A percentile compares a stretch with the other conserved stretches of the same genome.
Conservation (phyloP, 2,329 filamentous ascomycete species). For the Beauveria asiatica region DNA sequence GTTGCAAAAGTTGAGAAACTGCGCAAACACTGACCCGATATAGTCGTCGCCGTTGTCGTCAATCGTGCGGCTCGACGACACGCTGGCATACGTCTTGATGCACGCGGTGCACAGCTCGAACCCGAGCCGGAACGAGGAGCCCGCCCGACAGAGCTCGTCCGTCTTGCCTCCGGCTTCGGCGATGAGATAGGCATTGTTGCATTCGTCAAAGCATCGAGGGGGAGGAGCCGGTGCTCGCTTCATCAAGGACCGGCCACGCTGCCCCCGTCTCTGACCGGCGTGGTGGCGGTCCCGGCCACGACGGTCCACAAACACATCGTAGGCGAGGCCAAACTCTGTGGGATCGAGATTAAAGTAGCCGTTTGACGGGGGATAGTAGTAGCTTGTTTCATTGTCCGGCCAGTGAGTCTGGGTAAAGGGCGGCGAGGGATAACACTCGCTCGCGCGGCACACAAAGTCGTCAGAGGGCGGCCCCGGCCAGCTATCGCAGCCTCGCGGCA, state of each 20-base stretch:
- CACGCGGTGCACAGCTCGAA: constrained; percentile 35
- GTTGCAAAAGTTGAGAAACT: constrained; percentile 40
- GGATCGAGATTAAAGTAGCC: constrained; percentile 60
- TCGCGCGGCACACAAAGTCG: constrained; percentile 37
- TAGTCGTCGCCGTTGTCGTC: constrained; percentile 18
- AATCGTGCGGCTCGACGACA: constrained; percentile 11
- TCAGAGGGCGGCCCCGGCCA: constrained; percentile 38
- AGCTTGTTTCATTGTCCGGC: constrained; percentile 35
- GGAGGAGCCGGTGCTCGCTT: constrained; percentile 23
- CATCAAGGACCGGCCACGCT: no score
- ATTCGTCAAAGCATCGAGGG: constrained; percentile 41
- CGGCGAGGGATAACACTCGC: constrained; percentile 37
- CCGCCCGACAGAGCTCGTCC: constrained; percentile 32
- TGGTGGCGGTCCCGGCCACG: neutral
- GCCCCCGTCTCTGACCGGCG: neutral
- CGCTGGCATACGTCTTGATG: constrained; percentile 20
- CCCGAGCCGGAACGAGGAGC: constrained; percentile 33
- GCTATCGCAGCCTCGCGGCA: constrained; percentile 41
- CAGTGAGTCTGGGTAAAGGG: constrained; percentile 29
- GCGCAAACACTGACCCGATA: constrained; percentile 29
- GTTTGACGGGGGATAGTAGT: constrained; percentile 41
- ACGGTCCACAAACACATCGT: constrained; percentile 46
- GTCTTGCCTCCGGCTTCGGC: constrained; percentile 40
- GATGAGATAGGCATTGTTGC: constrained; percentile 41
- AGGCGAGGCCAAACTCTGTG: constrained; percentile 51